These are phyloP conservation scores for Phaeodactylum tricornutum DNA, from an alignment of 108 stramenopile species.

Conservation along the genomic window DNA sequence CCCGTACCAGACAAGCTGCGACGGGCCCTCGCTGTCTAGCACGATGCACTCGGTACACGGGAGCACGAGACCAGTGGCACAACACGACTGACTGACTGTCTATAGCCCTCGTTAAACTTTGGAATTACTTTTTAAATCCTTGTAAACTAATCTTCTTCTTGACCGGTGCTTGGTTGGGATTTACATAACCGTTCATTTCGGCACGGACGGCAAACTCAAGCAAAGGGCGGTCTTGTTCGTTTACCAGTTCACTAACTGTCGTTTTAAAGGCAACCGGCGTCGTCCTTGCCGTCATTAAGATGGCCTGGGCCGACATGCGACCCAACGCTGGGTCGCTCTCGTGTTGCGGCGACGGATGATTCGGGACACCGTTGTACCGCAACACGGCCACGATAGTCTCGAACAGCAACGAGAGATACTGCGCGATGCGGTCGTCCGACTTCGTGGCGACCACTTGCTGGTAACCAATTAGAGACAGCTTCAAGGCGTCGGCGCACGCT, in stretches of 20 bases:
- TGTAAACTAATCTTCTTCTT: constrained; percentile 75
- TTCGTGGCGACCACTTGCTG: constrained; percentile 36
- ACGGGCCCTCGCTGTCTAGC: constrained; percentile 92
- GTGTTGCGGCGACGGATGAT: constrained; percentile 34
- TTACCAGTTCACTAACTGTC: constrained; percentile 26
- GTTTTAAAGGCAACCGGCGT: constrained; percentile 61
- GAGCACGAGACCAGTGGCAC: no score
- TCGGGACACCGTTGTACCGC: constrained; percentile 78
- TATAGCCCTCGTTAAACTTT: not conserved
- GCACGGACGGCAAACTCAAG: constrained; percentile 75
- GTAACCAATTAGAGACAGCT: constrained; percentile 54
- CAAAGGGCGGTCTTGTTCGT: constrained; percentile 42
- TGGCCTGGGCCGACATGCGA: constrained; percentile 66
- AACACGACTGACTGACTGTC: not conserved
- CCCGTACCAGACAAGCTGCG: constrained; percentile 84
- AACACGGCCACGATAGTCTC: constrained; percentile 42
- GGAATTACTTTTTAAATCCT: constrained; percentile 39
- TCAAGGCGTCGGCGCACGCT: constrained; percentile 48
- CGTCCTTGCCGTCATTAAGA: constrained; percentile 56
- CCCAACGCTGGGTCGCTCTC: constrained; percentile 38
- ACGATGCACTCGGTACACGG: constrained; percentile 69
- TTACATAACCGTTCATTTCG: constrained; percentile 74
- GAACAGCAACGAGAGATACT: constrained; percentile 49
- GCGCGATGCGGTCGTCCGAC: constrained; percentile 26
- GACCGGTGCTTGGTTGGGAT: constrained; percentile 5